These are phyloP conservation scores for Symbiodinium pilosum DNA, from an alignment of 73 alveolate genomes.

Conservation along the genomic window DNA sequence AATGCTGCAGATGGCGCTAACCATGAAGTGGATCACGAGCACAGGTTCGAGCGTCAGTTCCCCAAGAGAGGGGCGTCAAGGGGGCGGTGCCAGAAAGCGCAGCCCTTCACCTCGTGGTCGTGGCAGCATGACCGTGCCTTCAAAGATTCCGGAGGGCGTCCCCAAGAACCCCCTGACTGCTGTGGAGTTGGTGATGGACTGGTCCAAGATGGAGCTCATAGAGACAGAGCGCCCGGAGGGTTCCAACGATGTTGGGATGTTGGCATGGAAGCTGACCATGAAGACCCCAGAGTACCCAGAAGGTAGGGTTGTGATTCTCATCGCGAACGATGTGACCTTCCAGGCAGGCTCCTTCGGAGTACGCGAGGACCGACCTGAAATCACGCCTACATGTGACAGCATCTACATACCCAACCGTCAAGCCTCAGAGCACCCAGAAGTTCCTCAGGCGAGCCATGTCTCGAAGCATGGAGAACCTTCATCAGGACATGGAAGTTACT, in stretches of 20 bases:
- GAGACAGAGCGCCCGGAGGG: constrained; percentile 37
- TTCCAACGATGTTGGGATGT: neutral
- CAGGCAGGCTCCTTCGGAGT: constrained; percentile 84
- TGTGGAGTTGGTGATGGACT: constrained; percentile 77
- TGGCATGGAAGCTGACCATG: constrained; percentile 29
- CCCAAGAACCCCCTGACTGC: constrained; percentile 34
- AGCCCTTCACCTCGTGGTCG: constrained; percentile 51
- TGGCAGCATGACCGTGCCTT: neutral
- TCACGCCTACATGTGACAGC: no score
- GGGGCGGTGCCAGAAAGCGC: constrained; percentile 26
- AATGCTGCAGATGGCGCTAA: constrained; percentile 56
- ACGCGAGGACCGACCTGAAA: no score
- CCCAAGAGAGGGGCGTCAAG: no score
- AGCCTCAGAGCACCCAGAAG: no score
- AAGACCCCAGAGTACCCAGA: constrained; percentile 84
- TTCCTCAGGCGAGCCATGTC: no score
- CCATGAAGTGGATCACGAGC: neutral
- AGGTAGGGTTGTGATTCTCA: constrained; percentile 39
- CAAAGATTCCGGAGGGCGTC: neutral
- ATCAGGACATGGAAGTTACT: no score
- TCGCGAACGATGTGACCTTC: constrained; percentile 72
- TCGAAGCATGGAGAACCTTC: no score
- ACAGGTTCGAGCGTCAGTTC: no score
- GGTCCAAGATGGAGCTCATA: constrained; percentile 55
- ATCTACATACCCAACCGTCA: no score